Conservation (phyloP, 83 land plant genomes). For the Thuja plicata region DNA sequence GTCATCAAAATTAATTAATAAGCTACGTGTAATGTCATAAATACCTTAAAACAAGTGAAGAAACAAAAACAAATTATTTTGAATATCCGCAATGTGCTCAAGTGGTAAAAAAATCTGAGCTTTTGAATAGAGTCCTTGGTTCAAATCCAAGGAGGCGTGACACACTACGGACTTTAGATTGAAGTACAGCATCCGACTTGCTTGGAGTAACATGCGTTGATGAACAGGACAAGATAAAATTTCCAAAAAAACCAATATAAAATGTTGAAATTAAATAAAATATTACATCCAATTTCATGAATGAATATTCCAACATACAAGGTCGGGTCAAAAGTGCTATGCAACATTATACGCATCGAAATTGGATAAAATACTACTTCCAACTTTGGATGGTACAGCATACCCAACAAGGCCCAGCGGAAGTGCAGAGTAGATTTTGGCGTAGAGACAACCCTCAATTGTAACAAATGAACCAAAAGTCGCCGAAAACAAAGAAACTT, state of each 20-base stretch:
- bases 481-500: not conserved
- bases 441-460: not conserved
- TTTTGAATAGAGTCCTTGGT: not conserved
- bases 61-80: too few species aligned
- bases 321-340: not conserved
- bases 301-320: too few species aligned
- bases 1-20: not conserved
- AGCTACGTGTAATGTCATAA: not conserved
- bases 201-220: not conserved
- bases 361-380: not conserved
- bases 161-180: not conserved
- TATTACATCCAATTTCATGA: not conserved
- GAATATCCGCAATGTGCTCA: not conserved
- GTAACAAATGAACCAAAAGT: not conserved
- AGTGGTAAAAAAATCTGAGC: not conserved
- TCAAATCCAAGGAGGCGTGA: not conserved
- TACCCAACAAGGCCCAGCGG: not conserved
- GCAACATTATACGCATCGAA: not conserved
- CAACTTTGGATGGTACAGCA: not conserved
- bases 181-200: not conserved
- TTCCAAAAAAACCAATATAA: too few species aligned
- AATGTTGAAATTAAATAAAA: not conserved
- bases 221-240: not conserved
- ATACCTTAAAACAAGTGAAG: not conserved
- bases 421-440: not conserved